Evolutionary conservation across 2,329 filamentous ascomycete genomes (phyloP), one percentile per base, ranked within the genome.

Genomic region (Aspergillus tubingensis): DNA sequence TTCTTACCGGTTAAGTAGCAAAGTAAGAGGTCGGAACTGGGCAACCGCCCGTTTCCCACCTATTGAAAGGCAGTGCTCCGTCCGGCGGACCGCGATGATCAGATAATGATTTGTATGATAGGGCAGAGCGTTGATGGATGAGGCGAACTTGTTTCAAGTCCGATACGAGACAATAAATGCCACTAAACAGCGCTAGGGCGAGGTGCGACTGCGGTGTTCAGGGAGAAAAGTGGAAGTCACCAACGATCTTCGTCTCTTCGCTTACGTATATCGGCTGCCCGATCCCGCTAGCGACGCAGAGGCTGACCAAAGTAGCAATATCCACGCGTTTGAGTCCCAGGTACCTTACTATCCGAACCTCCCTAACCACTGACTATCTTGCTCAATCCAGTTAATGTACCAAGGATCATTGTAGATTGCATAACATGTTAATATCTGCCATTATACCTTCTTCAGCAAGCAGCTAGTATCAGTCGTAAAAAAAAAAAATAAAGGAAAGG

Each of bases 301-400:
- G 36, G n/a, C 41, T 50, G 59, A 60, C 61, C 54, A 63, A 65
- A 62, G 53, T 36, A 64, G 63, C 52, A 65, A 64, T 54, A 56
- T 64, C 62, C 57, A 65, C 63, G 59, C 57, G 44, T 50, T 36
- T 17, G 15, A 27, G 58, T 50, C 49, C n/a, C 58, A 25, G 41
- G 53, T 38, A 39, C 13, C 39, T 19, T 19, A 8, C 25, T 19
- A 8, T 13, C 44, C 44, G 23, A 27, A 23, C 38, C 39, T 32
- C 17, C 17, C 39, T 58, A 11, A 11, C 11, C 38, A 6, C 44
- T 51, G 39, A 21, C 25, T 47, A 43, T 54, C 23, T 15, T 43
- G 23, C 47, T 57, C 36, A 3, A 43, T 32, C 23, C 2, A 58
- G 48, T 44, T 41, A 52, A 50, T 58, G 47, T 32, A 50, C 47